Base-by-base conservation (phyloP, 768 basidiomycete species). In the Lactarius hatsudake region DNA sequence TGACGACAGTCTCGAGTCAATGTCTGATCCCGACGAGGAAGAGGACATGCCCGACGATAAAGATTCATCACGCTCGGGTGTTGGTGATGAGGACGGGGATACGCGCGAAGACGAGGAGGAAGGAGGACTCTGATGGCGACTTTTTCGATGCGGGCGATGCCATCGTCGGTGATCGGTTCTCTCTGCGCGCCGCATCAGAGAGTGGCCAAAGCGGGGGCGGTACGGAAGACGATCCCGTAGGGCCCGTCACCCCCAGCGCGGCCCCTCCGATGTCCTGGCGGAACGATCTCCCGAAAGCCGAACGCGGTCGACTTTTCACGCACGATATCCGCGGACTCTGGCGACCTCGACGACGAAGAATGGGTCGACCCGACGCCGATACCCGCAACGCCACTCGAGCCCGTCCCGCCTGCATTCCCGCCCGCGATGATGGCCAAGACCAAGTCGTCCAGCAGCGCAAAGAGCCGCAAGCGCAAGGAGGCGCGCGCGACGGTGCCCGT, bases 11-110 rank as follows among this genome's bases (percentile, higher is more conserved):
- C 77, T 95, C 26, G 90, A 93, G 73, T 91, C 89, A 5, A 86
- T 96, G 28, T 94, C 92, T 10, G 94, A 88, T 69, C 85, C 86
- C 0, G 86, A 91, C 64, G 85, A 90, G 69, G 88, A 89, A 58
- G 75, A 86, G 70, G 86, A 86, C 59, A 72, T 77, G 58, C 81
- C 81, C 12, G 83, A 84, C 18, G 83, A 83, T 34, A 80, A 80
- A 20, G 66, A 67, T 13, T 67, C 66, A 10, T 66, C 65, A 13
- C 65, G 61, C 13, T 58, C 55, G 43, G 61, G 36, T 9, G 30
- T 23, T 5, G 63, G 48, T 4, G 63, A 68, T 30, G 38, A 40
- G 45, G 45, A 48, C n/a, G 67, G 45, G 10, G 67, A 66, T 10
- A 78, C 73, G 6, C 81, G 69, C 10, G 72, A 53, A 23, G 77